Conservation (phyloP, 306 rosid species). For the Glycyrrhiza uralensis region DNA sequence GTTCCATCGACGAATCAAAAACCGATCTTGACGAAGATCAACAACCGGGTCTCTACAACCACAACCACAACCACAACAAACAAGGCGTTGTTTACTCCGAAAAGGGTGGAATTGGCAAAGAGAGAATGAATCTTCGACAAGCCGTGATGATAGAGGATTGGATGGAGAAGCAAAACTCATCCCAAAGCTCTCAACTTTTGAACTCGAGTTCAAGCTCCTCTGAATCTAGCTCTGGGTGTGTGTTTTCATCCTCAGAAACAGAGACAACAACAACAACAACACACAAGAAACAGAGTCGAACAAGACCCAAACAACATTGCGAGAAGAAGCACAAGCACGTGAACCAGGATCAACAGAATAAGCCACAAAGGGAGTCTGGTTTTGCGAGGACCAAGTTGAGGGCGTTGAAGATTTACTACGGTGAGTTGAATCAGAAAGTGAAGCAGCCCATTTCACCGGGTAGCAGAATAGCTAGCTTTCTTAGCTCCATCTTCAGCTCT, state of each 20-base stretch:
- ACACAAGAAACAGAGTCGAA: conserved; percentile 18
- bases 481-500: conserved; percentile 63
- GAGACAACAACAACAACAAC: conserved; percentile 51
- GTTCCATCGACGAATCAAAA: conserved; percentile 60
- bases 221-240: conserved; percentile 38
- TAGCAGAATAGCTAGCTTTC: conserved; percentile 51
- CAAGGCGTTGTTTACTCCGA: background rate
- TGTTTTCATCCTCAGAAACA: conserved; percentile 64
- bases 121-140: conserved; percentile 22
- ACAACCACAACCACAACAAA: background rate
- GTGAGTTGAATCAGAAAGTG: conserved; percentile 55
- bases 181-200: conserved; percentile 35
- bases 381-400: conserved; percentile 53
- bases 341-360: conserved; percentile 24
- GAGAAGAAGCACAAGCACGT: no score
- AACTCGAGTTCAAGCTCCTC: conserved; percentile 56
- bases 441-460: conserved; percentile 79
- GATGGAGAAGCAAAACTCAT: conserved; percentile 44
- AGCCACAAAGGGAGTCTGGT: conserved; percentile 26
- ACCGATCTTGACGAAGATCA: conserved; percentile 28
- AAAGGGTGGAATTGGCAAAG: conserved; percentile 11
- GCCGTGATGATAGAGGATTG: conserved; percentile 51
- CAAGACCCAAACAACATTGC: conserved; percentile 24
- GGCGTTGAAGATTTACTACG: conserved; percentile 59
- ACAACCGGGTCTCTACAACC: conserved; percentile 16